Evolutionary conservation across 2,329 filamentous ascomycete genomes (phyloP), one percentile per base, ranked within the genome.

Genomic region (Capronia coronata): DNA sequence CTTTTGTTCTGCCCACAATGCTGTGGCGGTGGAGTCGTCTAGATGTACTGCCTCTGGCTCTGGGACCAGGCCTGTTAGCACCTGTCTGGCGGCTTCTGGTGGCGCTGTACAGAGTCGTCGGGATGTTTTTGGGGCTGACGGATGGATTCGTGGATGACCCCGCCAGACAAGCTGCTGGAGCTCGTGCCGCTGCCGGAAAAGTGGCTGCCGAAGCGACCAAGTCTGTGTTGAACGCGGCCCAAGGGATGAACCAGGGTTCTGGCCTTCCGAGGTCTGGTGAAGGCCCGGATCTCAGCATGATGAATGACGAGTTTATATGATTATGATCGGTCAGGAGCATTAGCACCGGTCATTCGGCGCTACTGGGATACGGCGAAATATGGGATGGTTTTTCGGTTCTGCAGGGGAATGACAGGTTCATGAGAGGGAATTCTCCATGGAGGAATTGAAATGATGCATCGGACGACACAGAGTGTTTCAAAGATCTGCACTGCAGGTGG

Each of bases 1-100:
- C 78, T 0, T 77, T 73, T 52, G 76, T 79, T 3, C 68, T 79
- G 3, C 75, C 76, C 2, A 80, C 76, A 2, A 68, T 81, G 60
- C 49, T 79, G 2, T 76, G 64, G 64, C 69, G 71, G 19, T 72
- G 70, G 71, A 48, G 21, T 48, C 49, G 37, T 13, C 35, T 52
- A n/a, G 46, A 46, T 5, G 23, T 19, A 22, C n/a, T n/a, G n/a
- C n/a, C n/a, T n/a, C n/a, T n/a, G n/a, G n/a, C n/a, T n/a, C 23
- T 52, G 8, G 45, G 27, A n/a, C 42, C 29, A 9, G 29, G 13
- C 3, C 29, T n/a, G 29, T 32, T 32, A 9, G 29, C 11, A 11
- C 29, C 29, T n/a, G 29, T 58, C n/a, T 52, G 46, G 37, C 45
- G 42, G 16, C 14, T 59, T 3, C 3, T 59, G 8, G 42, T 58